Base-by-base conservation (phyloP, 345 rosid genomes). In the Microthlaspi erraticum region DNA sequence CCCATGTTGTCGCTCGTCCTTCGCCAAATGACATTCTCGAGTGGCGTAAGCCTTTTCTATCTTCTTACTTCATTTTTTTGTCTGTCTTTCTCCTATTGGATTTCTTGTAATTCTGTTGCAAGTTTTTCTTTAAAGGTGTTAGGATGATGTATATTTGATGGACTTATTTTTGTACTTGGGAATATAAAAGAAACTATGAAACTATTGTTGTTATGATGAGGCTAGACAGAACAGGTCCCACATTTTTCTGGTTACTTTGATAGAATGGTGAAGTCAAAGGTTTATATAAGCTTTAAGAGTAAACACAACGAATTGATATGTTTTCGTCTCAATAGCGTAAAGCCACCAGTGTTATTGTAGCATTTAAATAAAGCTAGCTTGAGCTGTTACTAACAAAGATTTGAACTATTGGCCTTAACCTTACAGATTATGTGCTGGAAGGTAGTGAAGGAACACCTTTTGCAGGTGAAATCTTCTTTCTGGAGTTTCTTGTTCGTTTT, bases 401-500 rank as follows among this genome's bases (percentile, higher is more conserved):
- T 46, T 57, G 9, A 10, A 29, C 6, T 55, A 6, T 13, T 56
- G 52, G 43, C 55, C 10, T 66, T 20, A 42, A 74, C 50, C 20
- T 58, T 63, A 63, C 78, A 93, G 98, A 93, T 82, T 93, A 93
- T 60, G 92, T 93, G 64, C 78, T 93, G 84, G 96, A 93, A 78
- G 98, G 98, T 71, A 93, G 96, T 80, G 84, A 84, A 37, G 99
- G 93, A 76, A 94, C 98, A 20, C 96, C 99, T 68, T 94, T 94
- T 85, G 96, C 90, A 78, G 99, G 99, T 94, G 58, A 72, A 56
- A 50, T 26, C 45, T 59, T 64, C 60, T 73, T 13, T 59, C 16
- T 57, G 41, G 77, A 53, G 43, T 66, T 42, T 44, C 42, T 49
- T 73, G n/a, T 64, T 46, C 45, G n/a, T 55, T 23, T 55, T 73